These are phyloP conservation scores for Cinchona pubescens DNA, from an alignment of 257 asterid species.

Conservation along the genomic window DNA sequence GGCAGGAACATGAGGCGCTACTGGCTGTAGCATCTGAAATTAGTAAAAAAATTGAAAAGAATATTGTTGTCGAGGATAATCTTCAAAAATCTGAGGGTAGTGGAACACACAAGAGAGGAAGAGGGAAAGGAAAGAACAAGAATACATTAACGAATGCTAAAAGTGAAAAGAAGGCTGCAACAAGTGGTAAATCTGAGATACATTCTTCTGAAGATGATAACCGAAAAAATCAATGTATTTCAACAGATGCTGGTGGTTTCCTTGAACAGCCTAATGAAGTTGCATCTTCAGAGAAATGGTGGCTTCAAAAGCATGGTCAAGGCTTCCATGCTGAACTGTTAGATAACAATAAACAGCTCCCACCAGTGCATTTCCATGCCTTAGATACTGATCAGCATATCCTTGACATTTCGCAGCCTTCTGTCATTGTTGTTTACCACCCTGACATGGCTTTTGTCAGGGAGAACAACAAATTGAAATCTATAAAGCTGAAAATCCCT, in stretches of 20 bases:
- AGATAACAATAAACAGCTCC: conserved; percentile 36
- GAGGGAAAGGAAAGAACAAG: conserved; percentile 43
- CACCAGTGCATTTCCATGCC: conserved; percentile 74
- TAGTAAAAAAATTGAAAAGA: conserved; percentile 49
- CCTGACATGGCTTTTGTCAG: conserved; percentile 89
- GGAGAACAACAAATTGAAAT: conserved; percentile 87
- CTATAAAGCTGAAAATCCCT: conserved; percentile 86
- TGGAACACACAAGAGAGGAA: conserved; percentile 40
- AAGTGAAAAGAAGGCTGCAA: conserved; percentile 40
- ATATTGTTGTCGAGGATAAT: conserved; percentile 34
- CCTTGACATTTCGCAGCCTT: conserved; percentile 80
- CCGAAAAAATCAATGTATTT: conserved; percentile 19
- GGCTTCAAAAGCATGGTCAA: conserved; percentile 56
- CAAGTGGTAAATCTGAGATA: conserved; percentile 34
- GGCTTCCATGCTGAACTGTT: conserved; percentile 30
- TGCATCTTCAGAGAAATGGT: conserved; percentile 27
- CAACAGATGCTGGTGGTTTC: conserved; percentile 29
- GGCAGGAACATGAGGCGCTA: conserved; percentile 84
- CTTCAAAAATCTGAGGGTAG: conserved; percentile 25
- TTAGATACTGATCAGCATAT: conserved; percentile 73
- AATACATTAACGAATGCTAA: conserved; percentile 36
- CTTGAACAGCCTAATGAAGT: conserved; percentile 33
- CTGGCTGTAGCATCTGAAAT: conserved; percentile 75
- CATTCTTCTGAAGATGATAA: conserved; percentile 35
- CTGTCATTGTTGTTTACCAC: conserved; percentile 81